A percentile compares a stretch with the other conserved stretches of the same genome.
Conservation (phyloP, 164 flowering plant species). For the Tinospora cordifolia region DNA sequence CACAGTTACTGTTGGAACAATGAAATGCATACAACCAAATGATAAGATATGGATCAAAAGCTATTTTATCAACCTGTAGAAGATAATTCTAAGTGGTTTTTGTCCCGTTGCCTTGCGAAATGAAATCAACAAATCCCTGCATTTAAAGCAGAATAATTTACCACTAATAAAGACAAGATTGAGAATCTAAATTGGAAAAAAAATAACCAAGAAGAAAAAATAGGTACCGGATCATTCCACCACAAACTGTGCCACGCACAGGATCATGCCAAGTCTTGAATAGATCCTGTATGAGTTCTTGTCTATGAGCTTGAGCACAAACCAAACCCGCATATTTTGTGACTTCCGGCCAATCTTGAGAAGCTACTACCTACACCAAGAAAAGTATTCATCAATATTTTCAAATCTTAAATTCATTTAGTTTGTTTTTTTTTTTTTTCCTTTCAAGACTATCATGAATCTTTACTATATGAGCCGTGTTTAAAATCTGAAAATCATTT, state of each 20-base stretch:
- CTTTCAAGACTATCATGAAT: slow-evolving; percentile 1
- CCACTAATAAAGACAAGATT: background rate
- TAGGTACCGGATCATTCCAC: slow-evolving; percentile 61
- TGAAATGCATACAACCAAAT: background rate
- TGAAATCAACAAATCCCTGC: slow-evolving; percentile 54
- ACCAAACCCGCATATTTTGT: slow-evolving; percentile 63
- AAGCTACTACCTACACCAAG: slow-evolving; percentile 58
- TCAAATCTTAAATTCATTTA: background rate
- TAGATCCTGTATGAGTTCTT: slow-evolving; percentile 64
- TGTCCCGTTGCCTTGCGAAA: slow-evolving; percentile 67
- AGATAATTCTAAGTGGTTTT: slow-evolving; percentile 59
- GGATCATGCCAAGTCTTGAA: slow-evolving; percentile 76
- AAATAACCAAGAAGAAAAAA: background rate
- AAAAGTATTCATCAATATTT: slow-evolving; percentile 18
- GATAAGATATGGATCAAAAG: background rate
- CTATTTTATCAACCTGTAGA: slow-evolving; percentile 42
- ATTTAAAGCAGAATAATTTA: slow-evolving; percentile 5
- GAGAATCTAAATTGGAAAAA: background rate
- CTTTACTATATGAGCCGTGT: background rate
- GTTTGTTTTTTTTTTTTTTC: background rate
- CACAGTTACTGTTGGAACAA: background rate
- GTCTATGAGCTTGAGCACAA: slow-evolving; percentile 68
- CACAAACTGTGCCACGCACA: slow-evolving; percentile 57
- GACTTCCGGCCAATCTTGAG: slow-evolving; percentile 74
- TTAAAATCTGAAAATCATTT: background rate